Base-by-base conservation (phyloP, 192 early-diverging fungal genomes). In the Dissophora globulifera region DNA sequence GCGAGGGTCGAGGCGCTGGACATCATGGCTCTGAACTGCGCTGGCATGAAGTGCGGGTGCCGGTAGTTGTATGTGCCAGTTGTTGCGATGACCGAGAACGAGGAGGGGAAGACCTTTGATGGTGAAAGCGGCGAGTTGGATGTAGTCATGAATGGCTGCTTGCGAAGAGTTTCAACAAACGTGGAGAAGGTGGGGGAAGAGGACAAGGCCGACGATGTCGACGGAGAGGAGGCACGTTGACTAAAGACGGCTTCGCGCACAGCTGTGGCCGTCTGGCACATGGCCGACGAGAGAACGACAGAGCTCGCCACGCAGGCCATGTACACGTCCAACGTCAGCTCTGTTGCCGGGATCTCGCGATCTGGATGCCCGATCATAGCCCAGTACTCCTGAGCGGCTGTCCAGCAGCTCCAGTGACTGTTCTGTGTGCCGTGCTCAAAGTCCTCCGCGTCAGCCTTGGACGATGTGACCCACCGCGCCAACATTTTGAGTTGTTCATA, bases 251-350 rank as follows among this genome's bases (percentile, higher is more conserved):
- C 15, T 0, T 30, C n/a, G 19, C 56, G 58, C 33, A 70, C 23
- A 25, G 60, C 52, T 8, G 54, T 26, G 7, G 61, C 67, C 1
- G 64, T 55, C 29, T 79, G 60, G 45, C 68, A 64, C 31, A 70
- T 19, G 17, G 56, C 40, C 0, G 67, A 70, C 8, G 76, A 69
- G 35, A 52, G n/a, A 15, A 55, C 22, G 10, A 79, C 64, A 3
- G 76, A 58, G 10, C 60, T 58, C 7, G 76, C 22, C 6, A 69
- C 49, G 56, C 76, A 70, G 45, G 57, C 49, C 71, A 75, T 75
- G 23, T 60, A 75, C 20, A 47, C 58, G 16, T 41, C 50, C 19
- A 48, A 27, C 10, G 54, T 41, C 32, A 75, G 54, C 12, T 57
- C 53, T 17, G 53, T 46, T 4, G 32, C 38, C n/a, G 45, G 29